Base-by-base conservation (phyloP, 1,284 basidiomycete species). In the Butyriboletus pseudospeciosus region DNA sequence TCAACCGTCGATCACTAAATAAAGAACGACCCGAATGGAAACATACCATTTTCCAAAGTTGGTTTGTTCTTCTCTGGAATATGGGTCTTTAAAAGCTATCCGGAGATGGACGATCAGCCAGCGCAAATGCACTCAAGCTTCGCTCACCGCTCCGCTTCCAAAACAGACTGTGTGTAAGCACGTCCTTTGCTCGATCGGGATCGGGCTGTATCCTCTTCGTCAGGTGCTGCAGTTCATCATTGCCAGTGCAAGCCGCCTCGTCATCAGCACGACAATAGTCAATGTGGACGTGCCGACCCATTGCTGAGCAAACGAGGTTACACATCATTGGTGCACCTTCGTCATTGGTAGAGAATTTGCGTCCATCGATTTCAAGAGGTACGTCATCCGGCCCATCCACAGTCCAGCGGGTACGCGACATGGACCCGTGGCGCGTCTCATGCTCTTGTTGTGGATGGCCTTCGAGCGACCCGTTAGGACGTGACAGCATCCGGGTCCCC, bases 321-420 rank as follows among this genome's bases (percentile, higher is more conserved):
- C 83, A 86, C 69, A 86, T 73, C 79, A 84, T 82, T 0, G 84
- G 84, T 2, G 81, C 82, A 13, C 84, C 83, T 44, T 81, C 78
- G 49, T 84, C 82, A n/a, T 76, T 75, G 0, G 78, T 61, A 2
- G 74, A 79, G 61, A 81, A 86, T 51, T 76, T 79, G 47, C 76
- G 75, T 3, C 83, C 82, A 56, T 78, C 74, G 2, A 84, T 67
- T 57, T 86, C 83, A 0, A 84, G 58, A 1, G 70, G 64, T 0
- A 70, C 54, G 14, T 74, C 67, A 25, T 82, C 77, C 0, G 74
- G 71, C 0, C 77, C 79, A 47, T 83, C 80, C 2, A 86, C 62
- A 0, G 76, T 71, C 84, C 84, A 86, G 36, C 72, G 71, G 0
- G 79, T 78, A 45, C 67, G 72, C 0, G 79, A 78, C 84, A 85